Conservation (phyloP, 306 rosid genomes). For the Fagus crenata region DNA sequence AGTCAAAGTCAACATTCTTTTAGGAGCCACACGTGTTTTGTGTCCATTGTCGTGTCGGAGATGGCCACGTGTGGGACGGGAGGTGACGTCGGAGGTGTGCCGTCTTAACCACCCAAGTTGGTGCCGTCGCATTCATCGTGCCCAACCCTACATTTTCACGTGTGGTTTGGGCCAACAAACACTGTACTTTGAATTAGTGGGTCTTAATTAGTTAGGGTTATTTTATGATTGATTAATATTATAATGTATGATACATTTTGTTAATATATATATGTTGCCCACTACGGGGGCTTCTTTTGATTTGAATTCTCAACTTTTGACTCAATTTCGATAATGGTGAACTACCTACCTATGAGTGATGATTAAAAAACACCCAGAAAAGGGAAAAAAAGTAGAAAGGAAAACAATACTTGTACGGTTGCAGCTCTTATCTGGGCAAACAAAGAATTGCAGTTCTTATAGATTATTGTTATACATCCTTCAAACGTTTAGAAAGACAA, state of each 20-base stretch:
- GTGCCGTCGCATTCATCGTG: conserved; percentile 22
- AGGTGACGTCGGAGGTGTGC: conserved; percentile 13
- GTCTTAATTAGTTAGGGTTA: not conserved
- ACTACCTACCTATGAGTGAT: not conserved
- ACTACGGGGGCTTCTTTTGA: not conserved
- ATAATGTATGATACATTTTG: not conserved
- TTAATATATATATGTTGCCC: not conserved
- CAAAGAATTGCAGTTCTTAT: not conserved
- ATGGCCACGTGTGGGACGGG: conserved; percentile 17
- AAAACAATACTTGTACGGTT: not conserved
- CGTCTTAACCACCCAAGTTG: conserved; percentile 10
- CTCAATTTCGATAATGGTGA: not conserved
- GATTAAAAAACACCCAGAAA: not conserved
- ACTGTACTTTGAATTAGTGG: not conserved
- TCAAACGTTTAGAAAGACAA: not conserved
- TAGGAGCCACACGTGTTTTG: conserved; percentile 15
- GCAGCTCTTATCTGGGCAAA: not conserved
- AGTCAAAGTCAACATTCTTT: conserved; percentile 10
- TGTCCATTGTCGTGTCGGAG: not conserved
- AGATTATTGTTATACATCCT: not conserved
- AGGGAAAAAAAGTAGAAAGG: too few relatives aligned
- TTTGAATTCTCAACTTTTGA: conserved; percentile 11
- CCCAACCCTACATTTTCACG: conserved; percentile 19
- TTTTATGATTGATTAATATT: not conserved
- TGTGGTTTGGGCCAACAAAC: conserved; percentile 34